Conservation (phyloP, 2,329 filamentous ascomycete genomes). For the Sporothrix curviconia region DNA sequence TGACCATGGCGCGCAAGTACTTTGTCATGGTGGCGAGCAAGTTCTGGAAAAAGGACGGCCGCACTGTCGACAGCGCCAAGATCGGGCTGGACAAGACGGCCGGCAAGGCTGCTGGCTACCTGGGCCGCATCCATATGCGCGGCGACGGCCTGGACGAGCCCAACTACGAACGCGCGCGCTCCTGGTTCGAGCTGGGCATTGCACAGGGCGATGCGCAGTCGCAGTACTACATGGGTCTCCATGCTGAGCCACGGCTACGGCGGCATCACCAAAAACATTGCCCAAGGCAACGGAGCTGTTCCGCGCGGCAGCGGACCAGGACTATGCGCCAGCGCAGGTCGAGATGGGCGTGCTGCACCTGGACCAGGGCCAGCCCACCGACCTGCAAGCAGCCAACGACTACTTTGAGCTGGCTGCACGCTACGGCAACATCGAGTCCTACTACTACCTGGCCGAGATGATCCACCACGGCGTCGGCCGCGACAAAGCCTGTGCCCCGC, state of each 20-base stretch:
- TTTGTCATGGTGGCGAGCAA: conserved; percentile 72
- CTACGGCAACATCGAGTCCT: conserved; percentile 79
- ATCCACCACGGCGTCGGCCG: conserved; percentile 72
- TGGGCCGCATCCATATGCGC: conserved; percentile 83
- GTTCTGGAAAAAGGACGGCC: conserved; percentile 78
- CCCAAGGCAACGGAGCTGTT: conserved; percentile 70
- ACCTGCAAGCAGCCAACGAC: conserved; percentile 68
- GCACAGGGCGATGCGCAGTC: conserved; percentile 72
- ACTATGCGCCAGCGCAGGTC: conserved; percentile 73
- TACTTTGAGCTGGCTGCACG: conserved; percentile 84
- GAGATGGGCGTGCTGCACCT: conserved; percentile 78
- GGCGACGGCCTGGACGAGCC: conserved; percentile 73
- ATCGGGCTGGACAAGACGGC: conserved; percentile 69
- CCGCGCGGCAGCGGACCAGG: conserved; percentile 72
- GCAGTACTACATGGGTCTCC: conserved; percentile 74
- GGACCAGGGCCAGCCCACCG: conserved; percentile 66
- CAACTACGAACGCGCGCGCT: conserved; percentile 67
- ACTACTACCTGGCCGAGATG: conserved; percentile 88
- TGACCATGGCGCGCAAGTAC: conserved; percentile 68
- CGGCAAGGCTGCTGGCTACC: conserved; percentile 75
- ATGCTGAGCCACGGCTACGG: conserved; percentile 76
- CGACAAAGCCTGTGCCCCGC: conserved; percentile 72
- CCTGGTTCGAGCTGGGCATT: conserved; percentile 79
- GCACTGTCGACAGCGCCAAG: conserved; percentile 61
- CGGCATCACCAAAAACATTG: conserved; percentile 56